Evolutionary conservation across 176 grass and related monocot species (phyloP).

Genomic region (Elymus sibiricus): DNA sequence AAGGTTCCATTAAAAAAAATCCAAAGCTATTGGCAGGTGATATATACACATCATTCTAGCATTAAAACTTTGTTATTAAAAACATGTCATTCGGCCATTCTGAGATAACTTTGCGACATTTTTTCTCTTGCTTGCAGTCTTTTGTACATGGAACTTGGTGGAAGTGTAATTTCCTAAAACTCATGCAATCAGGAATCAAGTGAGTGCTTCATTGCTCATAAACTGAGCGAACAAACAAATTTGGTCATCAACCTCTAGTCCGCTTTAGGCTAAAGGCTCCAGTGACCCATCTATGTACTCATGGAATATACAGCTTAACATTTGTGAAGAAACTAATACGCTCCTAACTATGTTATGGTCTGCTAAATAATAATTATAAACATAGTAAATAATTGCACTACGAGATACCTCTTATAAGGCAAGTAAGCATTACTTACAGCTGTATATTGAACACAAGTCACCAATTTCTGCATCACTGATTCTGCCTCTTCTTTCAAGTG

Average conservation of each 20-base stretch:
- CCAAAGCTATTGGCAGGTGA: neutral
- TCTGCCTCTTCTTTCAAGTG: conserved; percentile 81
- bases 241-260: neutral
- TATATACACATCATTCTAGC: neutral
- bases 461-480: conserved; percentile 77
- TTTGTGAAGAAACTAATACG: neutral
- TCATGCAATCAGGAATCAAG: neutral
- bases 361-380: conserved; percentile 15
- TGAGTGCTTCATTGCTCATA: neutral
- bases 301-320: conserved; percentile 16
- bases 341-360: neutral
- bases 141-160: neutral
- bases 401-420: neutral
- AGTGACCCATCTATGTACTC: neutral
- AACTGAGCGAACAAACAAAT: neutral
- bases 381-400: neutral
- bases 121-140: neutral
- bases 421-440: conserved; percentile 64
- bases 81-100: neutral
- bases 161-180: neutral
- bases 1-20: conserved; percentile 19
- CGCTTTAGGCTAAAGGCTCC: neutral
- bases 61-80: neutral
- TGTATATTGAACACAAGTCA: conserved; percentile 80
- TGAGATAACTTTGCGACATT: neutral